Evolutionary conservation across 2,329 filamentous ascomycete genomes (phyloP).

Genomic region (Hymenoscyphus fructigenus): DNA sequence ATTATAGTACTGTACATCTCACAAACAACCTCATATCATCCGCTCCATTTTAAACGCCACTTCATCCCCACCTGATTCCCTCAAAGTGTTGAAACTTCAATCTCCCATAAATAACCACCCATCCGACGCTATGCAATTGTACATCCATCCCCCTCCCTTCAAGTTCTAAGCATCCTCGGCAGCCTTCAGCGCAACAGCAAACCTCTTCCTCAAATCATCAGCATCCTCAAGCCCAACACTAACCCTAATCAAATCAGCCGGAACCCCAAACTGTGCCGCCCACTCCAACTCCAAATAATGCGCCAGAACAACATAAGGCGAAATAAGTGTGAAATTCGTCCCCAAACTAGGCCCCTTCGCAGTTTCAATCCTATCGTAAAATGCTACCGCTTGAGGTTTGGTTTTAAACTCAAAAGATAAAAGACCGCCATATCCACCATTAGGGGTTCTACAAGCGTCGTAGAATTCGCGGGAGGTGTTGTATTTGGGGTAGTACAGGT

Average conservation of each 20-base stretch:
- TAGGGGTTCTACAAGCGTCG: constrained; percentile 70
- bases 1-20: too few species aligned
- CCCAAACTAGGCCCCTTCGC: constrained; percentile 93
- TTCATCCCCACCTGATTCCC: too few species aligned
- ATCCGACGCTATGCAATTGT: too few species aligned
- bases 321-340: constrained; percentile 93
- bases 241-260: constrained; percentile 76
- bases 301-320: constrained; percentile 86
- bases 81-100: too few species aligned
- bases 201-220: constrained; percentile 59
- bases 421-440: constrained; percentile 85
- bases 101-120: too few species aligned
- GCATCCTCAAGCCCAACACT: constrained; percentile 88
- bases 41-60: too few species aligned
- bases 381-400: constrained; percentile 69
- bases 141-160: not conserved
- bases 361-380: constrained; percentile 83
- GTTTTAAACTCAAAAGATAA: constrained; percentile 79
- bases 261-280: constrained; percentile 79
- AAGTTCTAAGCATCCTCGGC: constrained; percentile 35
- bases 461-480: constrained; percentile 70
- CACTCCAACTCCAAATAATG: constrained; percentile 93
- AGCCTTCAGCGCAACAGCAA: constrained; percentile 68
- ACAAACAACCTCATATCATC: too few species aligned
- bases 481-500: constrained; percentile 84